phyloP scores from a whole-genome alignment of 345 rosid genomes.

The Viola odorata region DNA sequence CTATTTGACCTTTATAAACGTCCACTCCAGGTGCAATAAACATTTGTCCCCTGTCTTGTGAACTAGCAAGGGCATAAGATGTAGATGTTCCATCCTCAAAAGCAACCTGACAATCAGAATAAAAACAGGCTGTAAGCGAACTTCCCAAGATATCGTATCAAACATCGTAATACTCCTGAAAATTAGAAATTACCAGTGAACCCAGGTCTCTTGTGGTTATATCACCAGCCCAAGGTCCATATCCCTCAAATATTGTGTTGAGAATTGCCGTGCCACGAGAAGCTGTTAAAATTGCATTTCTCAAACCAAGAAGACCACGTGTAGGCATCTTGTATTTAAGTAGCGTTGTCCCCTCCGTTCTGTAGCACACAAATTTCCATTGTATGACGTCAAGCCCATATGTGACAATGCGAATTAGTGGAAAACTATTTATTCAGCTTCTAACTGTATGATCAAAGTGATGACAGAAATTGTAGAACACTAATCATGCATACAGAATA shows the following conservation, averaged over 20 bases:
- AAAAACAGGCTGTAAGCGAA: no score
- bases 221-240: constrained; percentile 94
- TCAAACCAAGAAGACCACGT: constrained; percentile 94
- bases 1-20: constrained; percentile 86
- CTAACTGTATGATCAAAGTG: no score
- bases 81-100: constrained; percentile 82
- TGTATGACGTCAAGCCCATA: constrained; percentile 2
- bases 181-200: constrained; percentile 62
- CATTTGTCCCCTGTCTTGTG: constrained; percentile 94
- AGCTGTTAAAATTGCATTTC: constrained; percentile 95
- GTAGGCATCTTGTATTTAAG: constrained; percentile 87
- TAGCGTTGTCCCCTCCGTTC: constrained; percentile 80
- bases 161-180: neutral
- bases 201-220: constrained; percentile 82
- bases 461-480: no score
- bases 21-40: constrained; percentile 77
- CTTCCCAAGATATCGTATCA: no score
- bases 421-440: neutral
- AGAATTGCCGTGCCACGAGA: constrained; percentile 95
- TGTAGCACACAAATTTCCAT: constrained; percentile 12
- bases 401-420: neutral
- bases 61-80: constrained; percentile 77
- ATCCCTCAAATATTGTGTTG: constrained; percentile 81
- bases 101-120: constrained; percentile 63
- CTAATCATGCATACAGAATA: no score